Base-by-base conservation (phyloP, 2,329 filamentous ascomycete species). In the Colletotrichum falcatum region DNA sequence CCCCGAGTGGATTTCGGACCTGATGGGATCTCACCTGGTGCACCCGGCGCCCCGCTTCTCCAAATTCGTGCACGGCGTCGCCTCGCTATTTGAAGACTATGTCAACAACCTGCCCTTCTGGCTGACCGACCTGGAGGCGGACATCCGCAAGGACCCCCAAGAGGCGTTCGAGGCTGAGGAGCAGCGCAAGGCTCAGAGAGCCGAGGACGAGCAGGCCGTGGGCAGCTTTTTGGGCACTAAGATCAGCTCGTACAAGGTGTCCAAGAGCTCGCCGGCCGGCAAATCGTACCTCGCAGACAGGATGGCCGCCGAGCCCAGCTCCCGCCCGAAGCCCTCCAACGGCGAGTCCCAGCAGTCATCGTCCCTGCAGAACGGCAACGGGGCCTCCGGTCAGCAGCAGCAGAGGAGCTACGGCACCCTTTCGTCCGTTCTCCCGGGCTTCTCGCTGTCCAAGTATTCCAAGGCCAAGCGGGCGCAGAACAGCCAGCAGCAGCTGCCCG, bases 91-190 rank as follows among this genome's bases (percentile, higher is more conserved):
- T 75, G 96, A 98, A 77, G 94, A 99, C 80, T 90, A 97, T 77
- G 95, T 99, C 80, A 98, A 98, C 82, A 95, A 90, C 73, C 90
- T 98, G 77, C 96, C 96, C 18, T 98, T 98, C 84, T 99, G 96
- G 96, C 88, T 98, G 42, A 92, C 92, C 76, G 93, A 97, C 73
- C 87, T 98, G 53, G 95, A 98, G 78, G 93, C 89, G 39, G 96
- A 99, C 78, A 99, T 99, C 78, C 91, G 95, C 74, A 94, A 93
- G 78, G 95, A 98, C 78, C 96, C 96, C 0, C 93, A 96, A 79
- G 88, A 89, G 73, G 95, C 95, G 0, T 98, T 97, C 78, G 92
- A 97, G 74, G 92, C 96, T 76, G 95, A 98, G 79, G 94, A 97
- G 79, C 91, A 95, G 79, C 90, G 92, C 69, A 91, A 92, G 70